Percentiles rank a stretch among this genome's conserved stretches.
Evolutionary conservation across 257 asterid species (phyloP).

Genomic region (Fraxinus anomala): DNA sequence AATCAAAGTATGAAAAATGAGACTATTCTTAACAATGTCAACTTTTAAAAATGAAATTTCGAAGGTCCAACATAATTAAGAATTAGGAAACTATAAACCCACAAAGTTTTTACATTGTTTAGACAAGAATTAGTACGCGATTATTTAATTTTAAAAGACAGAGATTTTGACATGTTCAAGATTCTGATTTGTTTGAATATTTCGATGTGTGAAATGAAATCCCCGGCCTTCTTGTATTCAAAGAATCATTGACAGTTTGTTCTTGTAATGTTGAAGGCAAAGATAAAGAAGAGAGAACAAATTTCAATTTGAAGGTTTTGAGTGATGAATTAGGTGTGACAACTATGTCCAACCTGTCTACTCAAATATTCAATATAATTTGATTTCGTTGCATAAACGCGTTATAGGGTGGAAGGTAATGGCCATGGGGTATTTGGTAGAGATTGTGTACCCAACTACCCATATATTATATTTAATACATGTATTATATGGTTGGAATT

Average conservation of each 20-base stretch:
- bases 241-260: neutral
- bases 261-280: neutral
- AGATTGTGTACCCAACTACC: no score
- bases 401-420: neutral
- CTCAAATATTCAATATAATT: neutral
- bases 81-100: neutral
- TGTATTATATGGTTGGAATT: neutral
- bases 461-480: neutral
- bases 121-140: neutral
- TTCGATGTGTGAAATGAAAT: neutral
- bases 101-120: neutral
- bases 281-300: neutral
- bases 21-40: no score
- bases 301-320: neutral
- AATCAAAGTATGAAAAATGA: no score
- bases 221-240: neutral
- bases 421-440: constrained; percentile 6
- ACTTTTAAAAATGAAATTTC: no score
- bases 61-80: no score
- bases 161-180: neutral
- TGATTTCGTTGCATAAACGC: constrained; percentile 21
- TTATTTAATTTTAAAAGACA: no score
- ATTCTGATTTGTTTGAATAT: neutral
- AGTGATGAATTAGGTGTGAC: neutral
- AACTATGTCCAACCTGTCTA: neutral